Conservation (phyloP, 257 asterid genomes). For the Nicotiana undulata region DNA sequence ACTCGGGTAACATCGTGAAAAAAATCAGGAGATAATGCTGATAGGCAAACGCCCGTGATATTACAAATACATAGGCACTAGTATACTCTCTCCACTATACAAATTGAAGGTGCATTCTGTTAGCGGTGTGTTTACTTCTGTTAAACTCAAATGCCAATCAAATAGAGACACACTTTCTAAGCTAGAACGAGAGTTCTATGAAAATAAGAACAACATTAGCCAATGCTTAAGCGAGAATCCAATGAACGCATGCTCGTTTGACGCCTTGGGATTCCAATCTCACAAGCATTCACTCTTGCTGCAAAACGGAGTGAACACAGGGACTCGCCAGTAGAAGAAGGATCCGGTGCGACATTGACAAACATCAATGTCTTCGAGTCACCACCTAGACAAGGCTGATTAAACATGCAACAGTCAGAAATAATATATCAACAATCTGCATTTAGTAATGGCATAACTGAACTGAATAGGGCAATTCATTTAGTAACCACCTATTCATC, state of each 20-base stretch:
- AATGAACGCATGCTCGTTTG: slow-evolving; percentile 63
- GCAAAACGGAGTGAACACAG: slow-evolving; percentile 96
- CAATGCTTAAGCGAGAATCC: slow-evolving; percentile 84
- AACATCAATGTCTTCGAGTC: slow-evolving; percentile 94
- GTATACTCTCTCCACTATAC: slow-evolving; percentile 41
- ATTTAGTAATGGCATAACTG: background rate
- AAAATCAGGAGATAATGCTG: background rate
- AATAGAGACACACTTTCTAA: slow-evolving; percentile 31
- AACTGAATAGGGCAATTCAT: background rate
- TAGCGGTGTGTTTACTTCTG: slow-evolving; percentile 25
- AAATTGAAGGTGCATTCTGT: slow-evolving; percentile 39
- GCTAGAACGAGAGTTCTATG: slow-evolving; percentile 19
- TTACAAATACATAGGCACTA: slow-evolving; percentile 34
- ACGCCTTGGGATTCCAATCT: slow-evolving; percentile 90
- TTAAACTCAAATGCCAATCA: slow-evolving; percentile 26
- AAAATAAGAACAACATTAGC: slow-evolving; percentile 28
- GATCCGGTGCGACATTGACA: slow-evolving; percentile 84
- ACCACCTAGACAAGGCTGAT: slow-evolving; percentile 97
- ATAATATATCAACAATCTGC: background rate
- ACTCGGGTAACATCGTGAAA: background rate
- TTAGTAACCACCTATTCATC: background rate
- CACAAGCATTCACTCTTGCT: slow-evolving; percentile 89
- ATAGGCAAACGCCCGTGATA: background rate
- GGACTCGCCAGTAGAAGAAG: slow-evolving; percentile 75
- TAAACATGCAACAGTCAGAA: slow-evolving; percentile 11